phyloP scores from a whole-genome alignment of 2,329 filamentous ascomycete species.

The Botrytis aclada region DNA sequence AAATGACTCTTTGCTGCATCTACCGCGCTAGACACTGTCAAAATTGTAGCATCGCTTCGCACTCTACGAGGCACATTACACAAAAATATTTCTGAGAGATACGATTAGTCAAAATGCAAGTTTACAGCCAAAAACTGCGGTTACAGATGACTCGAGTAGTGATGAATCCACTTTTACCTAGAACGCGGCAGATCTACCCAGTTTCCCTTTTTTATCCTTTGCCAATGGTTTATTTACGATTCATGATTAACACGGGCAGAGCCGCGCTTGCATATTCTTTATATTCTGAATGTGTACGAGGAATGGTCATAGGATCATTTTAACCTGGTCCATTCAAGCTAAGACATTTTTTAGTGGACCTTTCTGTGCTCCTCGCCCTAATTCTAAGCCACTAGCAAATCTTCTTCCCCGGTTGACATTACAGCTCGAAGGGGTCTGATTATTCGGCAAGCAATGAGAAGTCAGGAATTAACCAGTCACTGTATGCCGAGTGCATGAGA shows the following conservation, averaged over 20 bases:
- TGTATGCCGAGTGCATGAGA: constrained; percentile 2
- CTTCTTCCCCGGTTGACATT: background rate
- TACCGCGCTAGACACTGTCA: constrained; percentile 9
- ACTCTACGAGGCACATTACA: background rate
- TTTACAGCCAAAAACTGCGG: background rate
- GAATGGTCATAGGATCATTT: constrained; percentile 19
- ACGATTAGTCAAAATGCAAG: background rate
- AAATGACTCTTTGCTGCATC: constrained; percentile 13
- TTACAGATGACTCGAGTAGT: constrained; percentile 7
- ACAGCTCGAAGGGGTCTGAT: background rate
- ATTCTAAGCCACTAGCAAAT: background rate
- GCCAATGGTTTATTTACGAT: background rate
- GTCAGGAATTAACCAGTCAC: background rate
- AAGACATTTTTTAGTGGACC: constrained; percentile 10
- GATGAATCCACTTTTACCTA: constrained; percentile 12
- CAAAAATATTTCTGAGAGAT: background rate
- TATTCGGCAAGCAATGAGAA: constrained; percentile 1
- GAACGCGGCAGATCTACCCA: constrained; percentile 18
- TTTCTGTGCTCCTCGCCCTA: background rate
- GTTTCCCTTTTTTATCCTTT: background rate
- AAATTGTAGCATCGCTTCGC: constrained; percentile 3
- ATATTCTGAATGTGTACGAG: constrained; percentile 6
- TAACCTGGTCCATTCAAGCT: constrained; percentile 7
- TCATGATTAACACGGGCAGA: constrained; percentile 21
- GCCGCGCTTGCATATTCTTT: constrained; percentile 21